phyloP scores from a whole-genome alignment of 2,329 filamentous ascomycete genomes.

The Knoxdaviesia capensis region DNA sequence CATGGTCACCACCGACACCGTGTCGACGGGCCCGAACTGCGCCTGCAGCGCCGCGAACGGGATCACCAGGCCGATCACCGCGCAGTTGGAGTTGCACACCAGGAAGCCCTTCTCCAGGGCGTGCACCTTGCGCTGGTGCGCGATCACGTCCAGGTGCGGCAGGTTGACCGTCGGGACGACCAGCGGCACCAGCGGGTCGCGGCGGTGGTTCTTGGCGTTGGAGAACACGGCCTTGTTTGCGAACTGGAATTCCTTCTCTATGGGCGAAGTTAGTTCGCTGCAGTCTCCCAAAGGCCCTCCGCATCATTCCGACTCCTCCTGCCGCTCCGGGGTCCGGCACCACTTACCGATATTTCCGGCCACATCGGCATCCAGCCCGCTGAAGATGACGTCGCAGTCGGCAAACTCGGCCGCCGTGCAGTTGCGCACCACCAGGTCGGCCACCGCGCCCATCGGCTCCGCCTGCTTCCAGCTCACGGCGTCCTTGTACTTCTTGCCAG shows the following conservation, averaged over 20 bases:
- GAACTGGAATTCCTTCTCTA: slow-evolving; percentile 79
- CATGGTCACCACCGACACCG: slow-evolving; percentile 67
- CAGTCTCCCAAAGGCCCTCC: too few species aligned
- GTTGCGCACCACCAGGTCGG: slow-evolving; percentile 65
- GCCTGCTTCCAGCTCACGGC: slow-evolving; percentile 92
- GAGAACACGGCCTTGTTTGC: slow-evolving; percentile 85
- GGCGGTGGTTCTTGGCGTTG: slow-evolving; percentile 94
- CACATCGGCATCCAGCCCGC: slow-evolving; percentile 78
- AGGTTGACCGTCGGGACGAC: slow-evolving; percentile 94
- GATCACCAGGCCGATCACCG: slow-evolving; percentile 88
- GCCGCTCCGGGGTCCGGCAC: too few species aligned
- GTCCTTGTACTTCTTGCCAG: slow-evolving; percentile 86
- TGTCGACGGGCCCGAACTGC: slow-evolving; percentile 65
- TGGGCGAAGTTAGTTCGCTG: background rate
- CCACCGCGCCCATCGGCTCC: slow-evolving; percentile 59
- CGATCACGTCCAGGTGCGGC: slow-evolving; percentile 66
- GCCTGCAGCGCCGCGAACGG: slow-evolving; percentile 81
- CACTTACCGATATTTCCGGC: slow-evolving; percentile 70
- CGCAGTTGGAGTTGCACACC: slow-evolving; percentile 96
- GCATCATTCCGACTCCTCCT: too few species aligned
- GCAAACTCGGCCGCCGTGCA: slow-evolving; percentile 66
- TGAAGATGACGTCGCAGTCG: slow-evolving; percentile 88
- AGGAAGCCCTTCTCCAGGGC: slow-evolving; percentile 69
- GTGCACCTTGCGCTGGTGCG: slow-evolving; percentile 63
- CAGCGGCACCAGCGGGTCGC: slow-evolving; percentile 73